Percentiles rank a stretch among this genome's conserved stretches.
phyloP scores from a whole-genome alignment of 2,329 filamentous ascomycete species.

The Pseudodiploospora longispora region DNA sequence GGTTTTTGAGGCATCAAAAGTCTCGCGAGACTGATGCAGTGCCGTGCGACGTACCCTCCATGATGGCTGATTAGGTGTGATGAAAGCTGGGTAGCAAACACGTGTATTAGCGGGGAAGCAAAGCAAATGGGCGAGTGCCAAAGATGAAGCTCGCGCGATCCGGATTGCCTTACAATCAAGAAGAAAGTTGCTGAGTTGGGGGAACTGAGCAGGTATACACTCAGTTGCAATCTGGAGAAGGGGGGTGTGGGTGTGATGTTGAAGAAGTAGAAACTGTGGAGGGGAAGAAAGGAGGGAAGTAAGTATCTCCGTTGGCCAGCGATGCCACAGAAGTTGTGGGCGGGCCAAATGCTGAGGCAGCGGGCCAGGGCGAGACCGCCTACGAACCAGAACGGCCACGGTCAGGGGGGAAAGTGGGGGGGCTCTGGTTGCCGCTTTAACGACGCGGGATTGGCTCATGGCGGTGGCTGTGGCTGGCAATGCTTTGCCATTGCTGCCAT shows the following conservation, averaged over 20 bases:
- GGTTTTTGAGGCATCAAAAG: conserved; percentile 8
- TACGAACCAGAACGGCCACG: neutral
- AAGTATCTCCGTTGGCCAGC: conserved; percentile 9
- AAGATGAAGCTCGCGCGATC: conserved; percentile 9
- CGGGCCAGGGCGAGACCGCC: conserved; percentile 12
- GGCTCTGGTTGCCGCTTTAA: conserved; percentile 23
- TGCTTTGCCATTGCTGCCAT: conserved; percentile 5
- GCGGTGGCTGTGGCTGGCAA: conserved; percentile 19
- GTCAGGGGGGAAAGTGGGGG: conserved; percentile 1
- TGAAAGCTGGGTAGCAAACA: conserved; percentile 11
- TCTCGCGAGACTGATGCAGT: conserved; percentile 10
- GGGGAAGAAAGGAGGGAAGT: conserved; percentile 22
- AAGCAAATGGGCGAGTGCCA: conserved; percentile 9
- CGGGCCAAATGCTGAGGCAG: conserved; percentile 21
- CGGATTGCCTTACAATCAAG: conserved; percentile 5
- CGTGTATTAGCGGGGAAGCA: neutral
- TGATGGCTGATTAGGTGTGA: conserved; percentile 41
- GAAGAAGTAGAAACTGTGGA: conserved; percentile 26
- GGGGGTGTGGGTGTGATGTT: conserved; percentile 15
- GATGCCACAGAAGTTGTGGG: conserved; percentile 24
- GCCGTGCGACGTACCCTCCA: conserved; percentile 42
- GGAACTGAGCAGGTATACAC: conserved; percentile 8
- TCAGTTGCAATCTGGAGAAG: conserved; percentile 11
- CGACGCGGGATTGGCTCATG: conserved; percentile 24
- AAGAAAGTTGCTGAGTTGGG: conserved; percentile 11